These are phyloP conservation scores for Hypoxylon cercidicola DNA, from an alignment of 495 filamentous ascomycete genomes.

Conservation along the genomic window DNA sequence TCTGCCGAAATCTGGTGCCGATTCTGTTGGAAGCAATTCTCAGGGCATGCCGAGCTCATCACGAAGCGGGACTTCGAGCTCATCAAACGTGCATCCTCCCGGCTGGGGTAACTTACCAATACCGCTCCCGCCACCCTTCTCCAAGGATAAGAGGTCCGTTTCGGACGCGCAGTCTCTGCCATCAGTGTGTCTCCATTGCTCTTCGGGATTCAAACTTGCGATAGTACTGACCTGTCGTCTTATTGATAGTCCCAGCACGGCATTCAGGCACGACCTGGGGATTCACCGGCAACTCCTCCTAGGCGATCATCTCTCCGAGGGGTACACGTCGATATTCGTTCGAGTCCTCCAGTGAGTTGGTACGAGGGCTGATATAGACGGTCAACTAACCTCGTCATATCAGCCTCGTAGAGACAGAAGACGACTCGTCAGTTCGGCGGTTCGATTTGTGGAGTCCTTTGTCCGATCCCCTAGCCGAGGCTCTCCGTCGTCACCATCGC, in stretches of 20 bases:
- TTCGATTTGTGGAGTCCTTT: slow-evolving; percentile 42
- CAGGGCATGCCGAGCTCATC: slow-evolving; percentile 29
- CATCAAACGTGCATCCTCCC: slow-evolving; percentile 6
- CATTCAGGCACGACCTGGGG: slow-evolving; percentile 12
- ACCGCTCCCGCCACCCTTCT: slow-evolving; percentile 55
- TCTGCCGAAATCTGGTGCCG: slow-evolving; percentile 14
- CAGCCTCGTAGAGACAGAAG: slow-evolving; percentile 32
- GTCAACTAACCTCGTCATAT: slow-evolving; percentile 8
- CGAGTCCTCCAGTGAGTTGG: slow-evolving; percentile 31
- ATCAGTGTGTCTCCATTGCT: slow-evolving; percentile 42
- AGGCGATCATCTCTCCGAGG: slow-evolving; percentile 36
- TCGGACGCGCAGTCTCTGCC: slow-evolving; percentile 63
- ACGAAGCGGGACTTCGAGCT: slow-evolving; percentile 27
- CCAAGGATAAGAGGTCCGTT: slow-evolving; percentile 56
- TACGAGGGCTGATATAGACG: neutral
- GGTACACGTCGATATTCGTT: slow-evolving; percentile 22
- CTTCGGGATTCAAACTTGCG: neutral
- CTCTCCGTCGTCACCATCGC: slow-evolving; percentile 37
- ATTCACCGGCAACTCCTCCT: slow-evolving; percentile 38
- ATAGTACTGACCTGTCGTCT: slow-evolving; percentile 44
- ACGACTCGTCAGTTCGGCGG: slow-evolving; percentile 43
- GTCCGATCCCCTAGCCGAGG: slow-evolving; percentile 30
- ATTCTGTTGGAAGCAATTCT: slow-evolving; percentile 25
- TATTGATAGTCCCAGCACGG: slow-evolving; percentile 18
- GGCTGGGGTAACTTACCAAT: slow-evolving; percentile 43